Percentiles rank a stretch among this genome's conserved stretches.
Evolutionary conservation across 2,329 filamentous ascomycete species (phyloP).

Genomic region (Rutstroemia sp.): DNA sequence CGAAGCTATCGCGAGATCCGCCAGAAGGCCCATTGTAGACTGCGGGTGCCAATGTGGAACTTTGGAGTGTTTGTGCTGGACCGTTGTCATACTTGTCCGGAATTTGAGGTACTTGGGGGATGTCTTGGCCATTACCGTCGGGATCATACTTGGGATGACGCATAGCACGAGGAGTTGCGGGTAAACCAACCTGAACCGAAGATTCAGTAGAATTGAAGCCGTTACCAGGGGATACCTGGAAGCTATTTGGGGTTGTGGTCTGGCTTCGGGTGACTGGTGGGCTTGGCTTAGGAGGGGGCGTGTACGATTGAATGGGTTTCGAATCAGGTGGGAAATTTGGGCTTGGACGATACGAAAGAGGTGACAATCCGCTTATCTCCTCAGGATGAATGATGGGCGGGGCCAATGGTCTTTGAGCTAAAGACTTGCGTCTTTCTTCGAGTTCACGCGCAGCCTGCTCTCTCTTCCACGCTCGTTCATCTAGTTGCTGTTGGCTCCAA

Average conservation of each 20-base stretch:
- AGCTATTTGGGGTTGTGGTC: constrained; percentile 43
- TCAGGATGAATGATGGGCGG: constrained; percentile 73
- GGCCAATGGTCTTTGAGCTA: constrained; percentile 71
- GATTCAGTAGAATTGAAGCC: constrained; percentile 41
- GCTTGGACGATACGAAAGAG: constrained; percentile 20
- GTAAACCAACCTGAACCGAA: constrained; percentile 63
- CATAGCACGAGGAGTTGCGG: constrained; percentile 88
- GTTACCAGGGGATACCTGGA: constrained; percentile 20
- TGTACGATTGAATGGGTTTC: constrained; percentile 11
- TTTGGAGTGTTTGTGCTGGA: constrained; percentile 10
- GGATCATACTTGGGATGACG: constrained; percentile 64
- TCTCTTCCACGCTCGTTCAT: constrained; percentile 59
- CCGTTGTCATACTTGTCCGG: constrained; percentile 36
- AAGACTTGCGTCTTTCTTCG: constrained; percentile 77
- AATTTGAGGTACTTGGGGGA: constrained; percentile 46
- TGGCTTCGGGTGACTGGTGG: constrained; percentile 48
- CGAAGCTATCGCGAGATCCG: constrained; percentile 24
- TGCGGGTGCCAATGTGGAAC: neutral
- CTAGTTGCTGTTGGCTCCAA: constrained; percentile 42
- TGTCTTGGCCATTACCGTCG: constrained; percentile 47
- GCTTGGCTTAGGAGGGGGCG: constrained; percentile 32
- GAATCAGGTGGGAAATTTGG: constrained; percentile 20
- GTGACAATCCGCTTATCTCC: constrained; percentile 36
- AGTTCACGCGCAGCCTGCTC: constrained; percentile 76
- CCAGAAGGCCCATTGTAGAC: constrained; percentile 21